These are phyloP conservation scores for Trichoderma asperellum DNA, from an alignment of 2,329 filamentous ascomycete genomes.

Conservation along the genomic window DNA sequence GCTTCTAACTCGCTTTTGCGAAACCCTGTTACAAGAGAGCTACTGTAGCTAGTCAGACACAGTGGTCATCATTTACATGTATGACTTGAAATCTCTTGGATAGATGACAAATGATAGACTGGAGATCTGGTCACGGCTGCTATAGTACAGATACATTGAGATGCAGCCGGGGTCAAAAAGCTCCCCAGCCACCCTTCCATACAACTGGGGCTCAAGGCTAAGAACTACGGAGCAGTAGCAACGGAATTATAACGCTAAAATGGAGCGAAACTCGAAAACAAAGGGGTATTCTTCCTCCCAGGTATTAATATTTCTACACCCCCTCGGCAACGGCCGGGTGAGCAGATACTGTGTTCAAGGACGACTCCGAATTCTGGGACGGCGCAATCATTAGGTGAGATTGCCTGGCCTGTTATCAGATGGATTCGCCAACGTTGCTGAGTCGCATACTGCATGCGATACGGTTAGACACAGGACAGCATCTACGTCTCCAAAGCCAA, in stretches of 20 bases:
- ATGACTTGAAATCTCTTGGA: background rate
- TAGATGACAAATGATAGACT: constrained; percentile 11
- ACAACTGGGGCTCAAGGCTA: background rate
- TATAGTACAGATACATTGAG: constrained; percentile 1
- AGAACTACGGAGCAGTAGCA: background rate
- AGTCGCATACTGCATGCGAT: background rate
- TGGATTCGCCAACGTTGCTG: constrained; percentile 1
- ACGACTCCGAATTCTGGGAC: constrained; percentile 17
- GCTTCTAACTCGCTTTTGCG: background rate
- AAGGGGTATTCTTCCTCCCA: background rate
- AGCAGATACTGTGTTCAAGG: constrained; percentile 1
- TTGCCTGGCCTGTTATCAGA: constrained; percentile 3
- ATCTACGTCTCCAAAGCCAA: background rate
- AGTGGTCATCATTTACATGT: background rate
- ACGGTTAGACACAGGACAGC: background rate
- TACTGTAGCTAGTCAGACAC: background rate
- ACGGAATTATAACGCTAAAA: constrained; percentile 1
- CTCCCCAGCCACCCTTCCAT: constrained; percentile 12
- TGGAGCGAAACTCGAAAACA: constrained; percentile 4
- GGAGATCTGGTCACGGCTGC: constrained; percentile 12
- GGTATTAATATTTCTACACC: background rate
- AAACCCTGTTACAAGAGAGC: constrained; percentile 3
- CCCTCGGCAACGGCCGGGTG: constrained; percentile 23
- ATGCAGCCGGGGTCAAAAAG: constrained; percentile 1
- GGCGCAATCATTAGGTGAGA: background rate